Evolutionary conservation across 129 eudicot genomes (phyloP).

Genomic region (Ambrosia artemisiifolia): DNA sequence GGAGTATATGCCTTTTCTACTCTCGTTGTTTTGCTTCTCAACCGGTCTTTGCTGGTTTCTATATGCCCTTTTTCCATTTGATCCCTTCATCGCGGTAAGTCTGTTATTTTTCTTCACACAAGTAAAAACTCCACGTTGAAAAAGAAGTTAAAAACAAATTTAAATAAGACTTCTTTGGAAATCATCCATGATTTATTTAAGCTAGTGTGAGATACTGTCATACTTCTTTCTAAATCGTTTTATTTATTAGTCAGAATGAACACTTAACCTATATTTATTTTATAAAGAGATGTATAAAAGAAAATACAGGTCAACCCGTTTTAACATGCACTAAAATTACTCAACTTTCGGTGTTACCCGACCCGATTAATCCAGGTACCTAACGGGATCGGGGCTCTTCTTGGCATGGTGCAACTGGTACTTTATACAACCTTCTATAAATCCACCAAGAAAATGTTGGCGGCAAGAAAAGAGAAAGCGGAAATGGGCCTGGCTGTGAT

Average conservation of each 20-base stretch:
- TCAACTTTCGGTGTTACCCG: neutral
- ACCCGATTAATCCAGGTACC: slow-evolving; percentile 45
- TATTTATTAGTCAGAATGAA: neutral
- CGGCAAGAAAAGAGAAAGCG: slow-evolving; percentile 42
- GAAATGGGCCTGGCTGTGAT: slow-evolving; percentile 44
- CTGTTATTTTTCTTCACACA: too few species aligned
- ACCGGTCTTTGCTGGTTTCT: slow-evolving; percentile 67
- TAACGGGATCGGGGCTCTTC: slow-evolving; percentile 57
- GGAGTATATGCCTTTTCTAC: slow-evolving; percentile 82
- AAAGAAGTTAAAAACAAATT: too few species aligned
- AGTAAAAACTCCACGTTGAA: too few species aligned
- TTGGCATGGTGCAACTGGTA: slow-evolving; percentile 58
- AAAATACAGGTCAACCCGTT: too few species aligned
- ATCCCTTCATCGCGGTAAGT: slow-evolving; percentile 62
- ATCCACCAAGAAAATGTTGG: slow-evolving; percentile 50
- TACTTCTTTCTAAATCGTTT: too few species aligned
- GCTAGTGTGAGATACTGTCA: too few species aligned
- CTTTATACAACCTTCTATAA: slow-evolving; percentile 68
- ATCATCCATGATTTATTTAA: too few species aligned
- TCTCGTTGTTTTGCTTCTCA: slow-evolving; percentile 55
- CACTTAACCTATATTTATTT: neutral
- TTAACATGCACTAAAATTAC: too few species aligned
- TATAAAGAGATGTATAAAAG: too few species aligned
- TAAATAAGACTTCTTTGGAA: too few species aligned
- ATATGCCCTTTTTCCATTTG: slow-evolving; percentile 61